A percentile compares a stretch with the other conserved stretches of the same genome.
phyloP scores from a whole-genome alignment of 2,329 filamentous ascomycete species.

The Talaromyces piceae region DNA sequence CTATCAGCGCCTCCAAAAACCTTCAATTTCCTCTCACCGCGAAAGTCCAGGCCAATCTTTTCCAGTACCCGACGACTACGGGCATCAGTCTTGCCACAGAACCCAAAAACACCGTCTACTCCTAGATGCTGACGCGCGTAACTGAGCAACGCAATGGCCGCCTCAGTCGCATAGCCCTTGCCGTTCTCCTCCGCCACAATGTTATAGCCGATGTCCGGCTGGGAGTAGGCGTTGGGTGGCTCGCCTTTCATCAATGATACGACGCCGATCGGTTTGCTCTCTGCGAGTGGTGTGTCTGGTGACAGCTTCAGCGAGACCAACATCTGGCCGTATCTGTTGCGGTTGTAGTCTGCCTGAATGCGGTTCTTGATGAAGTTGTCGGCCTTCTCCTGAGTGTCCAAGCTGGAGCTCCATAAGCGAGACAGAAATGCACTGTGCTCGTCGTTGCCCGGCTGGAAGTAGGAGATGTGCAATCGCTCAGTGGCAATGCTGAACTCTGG shows the following conservation, averaged over 20 bases:
- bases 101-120: slow-evolving; percentile 16
- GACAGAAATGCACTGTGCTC: slow-evolving; percentile 8
- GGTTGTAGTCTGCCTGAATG: slow-evolving; percentile 8
- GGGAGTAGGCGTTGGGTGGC: slow-evolving; percentile 13
- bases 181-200: slow-evolving; percentile 18
- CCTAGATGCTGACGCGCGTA: slow-evolving; percentile 14
- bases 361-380: slow-evolving; percentile 6
- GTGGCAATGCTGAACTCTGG: slow-evolving; percentile 9
- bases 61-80: slow-evolving; percentile 16
- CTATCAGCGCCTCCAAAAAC: slow-evolving; percentile 14
- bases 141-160: slow-evolving; percentile 14
- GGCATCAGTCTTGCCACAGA: slow-evolving; percentile 14
- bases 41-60: slow-evolving; percentile 19
- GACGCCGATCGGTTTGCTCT: slow-evolving; percentile 12
- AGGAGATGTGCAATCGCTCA: slow-evolving; percentile 10
- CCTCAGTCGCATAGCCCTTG: slow-evolving; percentile 22
- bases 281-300: slow-evolving; percentile 1
- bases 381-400: slow-evolving; percentile 4
- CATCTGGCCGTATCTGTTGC: slow-evolving; percentile 6
- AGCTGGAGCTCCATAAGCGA: too few species aligned
- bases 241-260: slow-evolving; percentile 16
- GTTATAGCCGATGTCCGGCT: slow-evolving; percentile 18
- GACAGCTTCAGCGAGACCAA: slow-evolving; percentile 8
- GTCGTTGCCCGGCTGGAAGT: slow-evolving; percentile 6
- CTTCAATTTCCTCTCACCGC: slow-evolving; percentile 13